These are phyloP conservation scores for Lipomyces yamanashiensis DNA, from an alignment of 805 yeast species.

Conservation along the genomic window DNA sequence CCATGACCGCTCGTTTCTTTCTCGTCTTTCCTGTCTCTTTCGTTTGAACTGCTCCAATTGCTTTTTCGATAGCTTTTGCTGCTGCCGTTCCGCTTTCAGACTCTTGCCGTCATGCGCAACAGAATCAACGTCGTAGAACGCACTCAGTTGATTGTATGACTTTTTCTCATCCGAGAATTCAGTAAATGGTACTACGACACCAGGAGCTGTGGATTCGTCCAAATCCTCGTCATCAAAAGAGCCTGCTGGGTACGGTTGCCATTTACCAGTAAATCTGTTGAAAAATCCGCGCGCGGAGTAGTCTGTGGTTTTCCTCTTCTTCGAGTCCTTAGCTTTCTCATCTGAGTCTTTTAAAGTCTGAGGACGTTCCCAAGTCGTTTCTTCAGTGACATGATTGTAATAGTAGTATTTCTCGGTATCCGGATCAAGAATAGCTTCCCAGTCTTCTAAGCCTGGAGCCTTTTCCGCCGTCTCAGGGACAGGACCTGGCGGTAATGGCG, in stretches of 20 bases:
- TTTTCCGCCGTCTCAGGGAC: constrained; percentile 33
- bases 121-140: constrained; percentile 26
- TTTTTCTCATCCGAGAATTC: constrained; percentile 20
- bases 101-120: constrained; percentile 33
- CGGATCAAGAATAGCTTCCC: constrained; percentile 41
- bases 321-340: neutral
- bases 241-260: constrained; percentile 24
- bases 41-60: constrained; percentile 37
- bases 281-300: constrained; percentile 31
- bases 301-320: constrained; percentile 5
- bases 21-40: constrained; percentile 37
- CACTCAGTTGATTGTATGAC: constrained; percentile 26
- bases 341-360: constrained; percentile 11
- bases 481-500: constrained; percentile 37
- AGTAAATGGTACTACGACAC: constrained; percentile 29
- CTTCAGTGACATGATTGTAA: constrained; percentile 38
- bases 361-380: constrained; percentile 42
- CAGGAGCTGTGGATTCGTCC: constrained; percentile 14
- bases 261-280: constrained; percentile 31
- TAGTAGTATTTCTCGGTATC: constrained; percentile 37
- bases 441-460: constrained; percentile 37
- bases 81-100: constrained; percentile 36
- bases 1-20: constrained; percentile 36
- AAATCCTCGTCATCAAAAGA: constrained; percentile 18
- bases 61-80: constrained; percentile 32